Percentiles rank a stretch among this genome's conserved stretches.
These are phyloP conservation scores for Protomyces macrosporus DNA, from an alignment of 1,139 yeast genomes.

Conservation along the genomic window DNA sequence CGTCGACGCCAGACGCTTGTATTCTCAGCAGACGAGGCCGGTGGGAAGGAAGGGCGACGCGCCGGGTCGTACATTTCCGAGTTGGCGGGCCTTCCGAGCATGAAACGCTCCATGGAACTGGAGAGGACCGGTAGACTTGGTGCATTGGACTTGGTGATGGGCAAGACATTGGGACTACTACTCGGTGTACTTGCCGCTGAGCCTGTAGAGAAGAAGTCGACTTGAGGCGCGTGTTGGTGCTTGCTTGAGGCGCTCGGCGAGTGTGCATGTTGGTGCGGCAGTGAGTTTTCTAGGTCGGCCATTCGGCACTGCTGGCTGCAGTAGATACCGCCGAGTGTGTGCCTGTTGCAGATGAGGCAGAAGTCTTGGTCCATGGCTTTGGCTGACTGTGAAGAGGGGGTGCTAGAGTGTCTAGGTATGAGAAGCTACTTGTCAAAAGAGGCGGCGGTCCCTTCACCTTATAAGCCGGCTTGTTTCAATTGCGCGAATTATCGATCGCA, in stretches of 20 bases:
- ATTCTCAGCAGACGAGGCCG: conserved; percentile 1
- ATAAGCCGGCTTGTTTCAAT: neutral
- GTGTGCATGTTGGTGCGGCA: neutral
- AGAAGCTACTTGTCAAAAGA: no score
- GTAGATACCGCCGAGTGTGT: conserved; percentile 25
- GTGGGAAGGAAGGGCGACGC: neutral
- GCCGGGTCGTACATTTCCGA: neutral
- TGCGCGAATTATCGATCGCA: neutral
- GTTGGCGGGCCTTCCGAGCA: conserved; percentile 1
- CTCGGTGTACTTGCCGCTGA: conserved; percentile 4
- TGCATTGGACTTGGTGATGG: conserved; percentile 8
- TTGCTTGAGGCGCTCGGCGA: neutral
- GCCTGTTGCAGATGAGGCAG: conserved; percentile 27
- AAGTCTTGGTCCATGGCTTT: conserved; percentile 21
- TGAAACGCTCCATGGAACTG: conserved; percentile 1
- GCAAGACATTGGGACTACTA: conserved; percentile 12
- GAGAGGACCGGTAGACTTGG: conserved; percentile 18
- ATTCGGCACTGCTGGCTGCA: conserved; percentile 23
- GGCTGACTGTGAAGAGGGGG: neutral
- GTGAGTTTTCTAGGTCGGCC: neutral
- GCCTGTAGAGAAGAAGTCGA: neutral
- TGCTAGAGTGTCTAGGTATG: neutral
- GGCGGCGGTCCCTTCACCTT: neutral
- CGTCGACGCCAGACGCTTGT: conserved; percentile 23
- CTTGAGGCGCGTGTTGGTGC: neutral